Percentiles rank a stretch among this genome's conserved stretches.
Evolutionary conservation across 345 rosid species (phyloP).

Genomic region (Cardamine chenopodiifolia): DNA sequence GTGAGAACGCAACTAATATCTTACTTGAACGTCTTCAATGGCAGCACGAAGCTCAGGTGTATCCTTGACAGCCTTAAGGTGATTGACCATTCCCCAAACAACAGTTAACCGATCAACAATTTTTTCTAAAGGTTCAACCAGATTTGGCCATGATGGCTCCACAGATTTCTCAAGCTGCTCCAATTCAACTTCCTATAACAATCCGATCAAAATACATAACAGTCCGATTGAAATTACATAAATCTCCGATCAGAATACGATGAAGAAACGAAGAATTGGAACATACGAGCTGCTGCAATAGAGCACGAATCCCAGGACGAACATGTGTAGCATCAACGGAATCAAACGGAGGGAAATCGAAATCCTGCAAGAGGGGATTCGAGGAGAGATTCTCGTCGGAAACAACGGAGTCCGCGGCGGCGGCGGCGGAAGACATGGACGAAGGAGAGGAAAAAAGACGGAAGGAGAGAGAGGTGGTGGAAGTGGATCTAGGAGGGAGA

Average conservation of each 20-base stretch:
- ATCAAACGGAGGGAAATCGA: slow-evolving; percentile 78
- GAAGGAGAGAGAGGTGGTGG: slow-evolving; percentile 29
- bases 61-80: slow-evolving; percentile 77
- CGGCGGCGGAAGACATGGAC: slow-evolving; percentile 49
- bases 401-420: slow-evolving; percentile 18
- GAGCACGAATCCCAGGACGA: slow-evolving; percentile 69
- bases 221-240: neutral
- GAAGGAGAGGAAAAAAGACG: slow-evolving; percentile 34
- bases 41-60: slow-evolving; percentile 78
- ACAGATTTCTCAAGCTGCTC: slow-evolving; percentile 72
- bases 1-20: neutral
- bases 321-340: slow-evolving; percentile 64
- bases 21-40: slow-evolving; percentile 85
- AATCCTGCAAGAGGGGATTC: slow-evolving; percentile 72
- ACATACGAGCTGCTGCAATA: slow-evolving; percentile 64
- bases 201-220: neutral
- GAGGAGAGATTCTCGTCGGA: slow-evolving; percentile 18
- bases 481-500: slow-evolving; percentile 38
- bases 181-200: slow-evolving; percentile 58
- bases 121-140: slow-evolving; percentile 89
- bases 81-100: slow-evolving; percentile 81
- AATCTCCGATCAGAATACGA: neutral
- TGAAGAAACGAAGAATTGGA: neutral
- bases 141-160: slow-evolving; percentile 80
- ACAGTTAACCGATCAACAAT: slow-evolving; percentile 61